Evolutionary conservation across 495 filamentous ascomycete species (phyloP).

Genomic region (Podospora bellae-mahoneyi): DNA sequence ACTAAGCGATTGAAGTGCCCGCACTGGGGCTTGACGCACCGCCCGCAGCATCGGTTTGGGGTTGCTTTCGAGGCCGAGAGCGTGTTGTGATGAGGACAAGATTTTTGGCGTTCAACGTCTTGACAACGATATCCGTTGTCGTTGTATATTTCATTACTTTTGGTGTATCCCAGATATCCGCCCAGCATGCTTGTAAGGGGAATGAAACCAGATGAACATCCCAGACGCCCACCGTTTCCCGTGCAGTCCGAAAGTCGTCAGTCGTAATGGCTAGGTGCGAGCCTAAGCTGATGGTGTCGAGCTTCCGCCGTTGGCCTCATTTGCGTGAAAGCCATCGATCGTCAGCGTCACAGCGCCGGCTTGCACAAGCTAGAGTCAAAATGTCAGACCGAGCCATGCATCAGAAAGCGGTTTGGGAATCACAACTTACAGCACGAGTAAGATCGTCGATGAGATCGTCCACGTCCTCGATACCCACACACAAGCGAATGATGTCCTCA

Average conservation of each 20-base stretch:
- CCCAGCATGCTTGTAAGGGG: constrained; percentile 1
- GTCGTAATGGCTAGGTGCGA: neutral
- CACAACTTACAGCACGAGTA: constrained; percentile 71
- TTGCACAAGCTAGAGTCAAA: constrained; percentile 68
- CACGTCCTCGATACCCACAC: constrained; percentile 93
- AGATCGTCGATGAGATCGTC: constrained; percentile 94
- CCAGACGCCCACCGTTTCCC: neutral
- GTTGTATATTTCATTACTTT: constrained; percentile 15
- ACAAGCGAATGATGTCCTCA: constrained; percentile 92
- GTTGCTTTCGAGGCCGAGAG: neutral
- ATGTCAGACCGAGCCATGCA: neutral
- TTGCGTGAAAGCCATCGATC: constrained; percentile 70
- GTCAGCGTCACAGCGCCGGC: constrained; percentile 86
- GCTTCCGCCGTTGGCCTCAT: constrained; percentile 19
- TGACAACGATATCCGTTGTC: constrained; percentile 4
- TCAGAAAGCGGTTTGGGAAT: neutral
- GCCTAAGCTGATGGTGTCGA: constrained; percentile 19
- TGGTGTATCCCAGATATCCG: constrained; percentile 7
- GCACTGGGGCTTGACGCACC: neutral
- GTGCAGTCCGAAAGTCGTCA: neutral
- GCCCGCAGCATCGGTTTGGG: neutral
- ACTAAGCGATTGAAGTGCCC: neutral
- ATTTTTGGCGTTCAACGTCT: neutral
- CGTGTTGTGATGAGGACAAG: neutral
- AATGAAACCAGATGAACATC: neutral